Evolutionary conservation across 768 basidiomycete genomes (phyloP).

Genomic region (Mycena sanguinolenta): DNA sequence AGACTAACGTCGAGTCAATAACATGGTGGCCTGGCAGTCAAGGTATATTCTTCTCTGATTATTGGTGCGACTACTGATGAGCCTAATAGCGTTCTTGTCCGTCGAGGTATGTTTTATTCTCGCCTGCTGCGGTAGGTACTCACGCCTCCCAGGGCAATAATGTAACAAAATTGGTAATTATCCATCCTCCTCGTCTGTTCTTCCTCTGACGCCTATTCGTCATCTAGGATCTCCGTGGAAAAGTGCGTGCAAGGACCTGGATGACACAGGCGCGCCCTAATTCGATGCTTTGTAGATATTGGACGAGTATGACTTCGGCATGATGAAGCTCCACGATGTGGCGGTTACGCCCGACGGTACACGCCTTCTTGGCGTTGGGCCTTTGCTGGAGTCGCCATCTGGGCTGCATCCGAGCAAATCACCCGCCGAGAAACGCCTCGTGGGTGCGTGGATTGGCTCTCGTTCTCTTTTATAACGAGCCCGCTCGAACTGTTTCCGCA

Average conservation of each 20-base stretch:
- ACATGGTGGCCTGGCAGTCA: slow-evolving; percentile 77
- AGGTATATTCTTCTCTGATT: slow-evolving; percentile 50
- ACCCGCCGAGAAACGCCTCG: slow-evolving; percentile 77
- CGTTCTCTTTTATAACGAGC: background rate
- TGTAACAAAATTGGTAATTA: slow-evolving; percentile 70
- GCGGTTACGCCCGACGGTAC: slow-evolving; percentile 76
- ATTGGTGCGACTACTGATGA: background rate
- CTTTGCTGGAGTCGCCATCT: slow-evolving; percentile 70
- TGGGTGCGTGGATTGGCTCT: slow-evolving; percentile 59
- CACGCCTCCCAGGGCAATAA: slow-evolving; percentile 61
- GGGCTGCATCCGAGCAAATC: slow-evolving; percentile 80
- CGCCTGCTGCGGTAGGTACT: background rate
- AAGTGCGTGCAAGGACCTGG: slow-evolving; percentile 50
- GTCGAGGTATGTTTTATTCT: slow-evolving; percentile 65
- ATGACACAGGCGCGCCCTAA: background rate
- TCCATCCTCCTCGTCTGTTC: slow-evolving; percentile 6
- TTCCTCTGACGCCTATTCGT: slow-evolving; percentile 21
- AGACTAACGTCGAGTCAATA: slow-evolving; percentile 69
- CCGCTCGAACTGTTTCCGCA: slow-evolving; percentile 42
- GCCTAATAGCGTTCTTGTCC: slow-evolving; percentile 70
- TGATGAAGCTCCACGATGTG: slow-evolving; percentile 77
- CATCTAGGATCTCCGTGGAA: slow-evolving; percentile 69
- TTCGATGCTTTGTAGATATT: slow-evolving; percentile 54
- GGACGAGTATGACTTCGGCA: slow-evolving; percentile 69
- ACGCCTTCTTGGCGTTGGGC: slow-evolving; percentile 77